Evolutionary conservation across 2,329 filamentous ascomycete genomes (phyloP).

Genomic region (Tricladium varicosporioides): DNA sequence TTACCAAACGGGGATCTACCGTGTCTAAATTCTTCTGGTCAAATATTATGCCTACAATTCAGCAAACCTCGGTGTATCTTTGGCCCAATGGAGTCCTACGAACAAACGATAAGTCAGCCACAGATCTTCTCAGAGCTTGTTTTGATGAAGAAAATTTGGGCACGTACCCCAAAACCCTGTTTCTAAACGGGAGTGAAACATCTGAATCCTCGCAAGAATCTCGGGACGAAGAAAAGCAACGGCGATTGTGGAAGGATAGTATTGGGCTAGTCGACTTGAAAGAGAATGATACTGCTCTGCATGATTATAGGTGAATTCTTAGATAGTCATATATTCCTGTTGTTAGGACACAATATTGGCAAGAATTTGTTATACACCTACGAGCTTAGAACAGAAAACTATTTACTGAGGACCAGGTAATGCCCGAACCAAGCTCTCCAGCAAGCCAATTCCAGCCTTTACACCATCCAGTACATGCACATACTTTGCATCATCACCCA

Average conservation of each 20-base stretch:
- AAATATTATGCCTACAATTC: conserved; percentile 24
- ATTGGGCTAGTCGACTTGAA: conserved; percentile 22
- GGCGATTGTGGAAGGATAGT: conserved; percentile 34
- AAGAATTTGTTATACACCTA: background rate
- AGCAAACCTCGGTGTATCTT: conserved; percentile 21
- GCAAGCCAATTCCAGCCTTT: conserved; percentile 56
- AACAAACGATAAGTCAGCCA: conserved; percentile 36
- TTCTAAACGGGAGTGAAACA: conserved; percentile 37
- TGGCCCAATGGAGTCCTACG: conserved; percentile 36
- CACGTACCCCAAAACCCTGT: conserved; percentile 26
- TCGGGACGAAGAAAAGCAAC: conserved; percentile 34
- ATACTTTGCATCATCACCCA: conserved; percentile 57
- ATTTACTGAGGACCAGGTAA: conserved; percentile 12
- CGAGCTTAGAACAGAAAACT: background rate
- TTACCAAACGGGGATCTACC: conserved; percentile 23
- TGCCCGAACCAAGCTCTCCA: conserved; percentile 27
- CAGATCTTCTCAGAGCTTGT: conserved; percentile 34
- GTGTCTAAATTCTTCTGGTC: conserved; percentile 23
- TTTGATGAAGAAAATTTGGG: conserved; percentile 29
- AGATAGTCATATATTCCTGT: background rate
- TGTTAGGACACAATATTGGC: background rate
- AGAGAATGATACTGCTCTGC: conserved; percentile 12
- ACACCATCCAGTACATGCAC: conserved; percentile 79
- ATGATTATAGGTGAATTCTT: conserved; percentile 10
- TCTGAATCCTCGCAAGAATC: conserved; percentile 32